Evolutionary conservation across 2,329 filamentous ascomycete species (phyloP).

Genomic region (Onygenales sp.): DNA sequence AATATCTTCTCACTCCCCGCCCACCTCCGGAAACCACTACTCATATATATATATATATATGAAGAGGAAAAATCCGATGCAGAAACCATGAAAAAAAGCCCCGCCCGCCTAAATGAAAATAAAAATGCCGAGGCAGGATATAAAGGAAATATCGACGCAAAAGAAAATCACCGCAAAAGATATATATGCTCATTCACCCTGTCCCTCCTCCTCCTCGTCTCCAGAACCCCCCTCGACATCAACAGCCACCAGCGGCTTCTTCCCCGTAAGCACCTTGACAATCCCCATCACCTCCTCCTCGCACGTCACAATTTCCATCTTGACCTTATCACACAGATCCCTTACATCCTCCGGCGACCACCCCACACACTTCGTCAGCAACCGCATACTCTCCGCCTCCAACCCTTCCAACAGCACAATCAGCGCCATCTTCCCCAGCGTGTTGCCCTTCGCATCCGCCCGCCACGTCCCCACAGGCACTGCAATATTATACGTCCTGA

Average conservation of each 20-base stretch:
- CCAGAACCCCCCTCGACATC: too few relatives aligned
- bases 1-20: too few relatives aligned
- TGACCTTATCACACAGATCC: constrained; percentile 30
- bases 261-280: constrained; percentile 21
- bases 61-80: too few relatives aligned
- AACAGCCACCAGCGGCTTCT: constrained; percentile 14
- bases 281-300: constrained; percentile 16
- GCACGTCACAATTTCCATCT: constrained; percentile 24
- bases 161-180: too few relatives aligned
- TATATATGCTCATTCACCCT: too few relatives aligned
- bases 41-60: too few relatives aligned
- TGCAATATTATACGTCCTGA: constrained; percentile 28
- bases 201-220: too few relatives aligned
- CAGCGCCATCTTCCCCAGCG: constrained; percentile 33
- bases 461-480: constrained; percentile 29
- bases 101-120: too few relatives aligned
- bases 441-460: constrained; percentile 22
- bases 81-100: too few relatives aligned
- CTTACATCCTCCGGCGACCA: constrained; percentile 26
- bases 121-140: too few relatives aligned
- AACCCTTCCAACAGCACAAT: constrained; percentile 31
- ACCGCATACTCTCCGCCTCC: constrained; percentile 28
- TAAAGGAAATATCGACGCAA: too few relatives aligned
- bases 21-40: too few relatives aligned
- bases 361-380: constrained; percentile 23